Percentiles rank a stretch among this genome's conserved stretches.
These are phyloP conservation scores for Jamesozyma hellenica DNA, from an alignment of 805 yeast genomes.

Conservation along the genomic window DNA sequence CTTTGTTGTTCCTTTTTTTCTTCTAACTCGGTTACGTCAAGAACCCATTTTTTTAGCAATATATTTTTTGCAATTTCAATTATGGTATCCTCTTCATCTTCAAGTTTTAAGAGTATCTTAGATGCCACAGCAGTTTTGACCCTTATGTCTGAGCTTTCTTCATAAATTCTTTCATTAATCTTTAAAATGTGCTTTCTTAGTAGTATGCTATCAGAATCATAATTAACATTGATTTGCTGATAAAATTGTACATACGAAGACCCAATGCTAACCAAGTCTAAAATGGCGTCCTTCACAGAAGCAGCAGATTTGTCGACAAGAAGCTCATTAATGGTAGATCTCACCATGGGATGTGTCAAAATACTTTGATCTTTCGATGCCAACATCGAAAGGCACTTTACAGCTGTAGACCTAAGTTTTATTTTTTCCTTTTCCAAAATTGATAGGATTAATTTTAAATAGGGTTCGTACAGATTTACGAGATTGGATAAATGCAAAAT, in stretches of 20 bases:
- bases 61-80: constrained; percentile 33
- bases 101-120: constrained; percentile 43
- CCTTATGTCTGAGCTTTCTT: constrained; percentile 21
- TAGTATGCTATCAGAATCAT: constrained; percentile 48
- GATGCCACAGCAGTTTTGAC: constrained; percentile 38
- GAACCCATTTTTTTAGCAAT: constrained; percentile 34
- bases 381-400: constrained; percentile 50
- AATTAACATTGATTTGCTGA: constrained; percentile 34
- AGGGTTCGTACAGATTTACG: constrained; percentile 39
- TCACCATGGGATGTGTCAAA: constrained; percentile 41
- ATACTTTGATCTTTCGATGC: constrained; percentile 44
- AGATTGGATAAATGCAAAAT: constrained; percentile 19
- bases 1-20: constrained; percentile 8
- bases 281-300: constrained; percentile 63
- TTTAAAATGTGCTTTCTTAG: constrained; percentile 56
- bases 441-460: constrained; percentile 40
- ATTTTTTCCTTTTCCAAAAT: constrained; percentile 41
- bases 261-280: constrained; percentile 48
- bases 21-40: constrained; percentile 5
- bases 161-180: constrained; percentile 41
- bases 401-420: constrained; percentile 51
- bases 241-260: constrained; percentile 35
- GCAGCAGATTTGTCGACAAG: constrained; percentile 59
- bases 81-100: constrained; percentile 61
- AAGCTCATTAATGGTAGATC: constrained; percentile 40